Evolutionary conservation across 768 basidiomycete species (phyloP), one percentile per base, ranked within the genome.

Genomic region (Macrolepiota albuminosa): DNA sequence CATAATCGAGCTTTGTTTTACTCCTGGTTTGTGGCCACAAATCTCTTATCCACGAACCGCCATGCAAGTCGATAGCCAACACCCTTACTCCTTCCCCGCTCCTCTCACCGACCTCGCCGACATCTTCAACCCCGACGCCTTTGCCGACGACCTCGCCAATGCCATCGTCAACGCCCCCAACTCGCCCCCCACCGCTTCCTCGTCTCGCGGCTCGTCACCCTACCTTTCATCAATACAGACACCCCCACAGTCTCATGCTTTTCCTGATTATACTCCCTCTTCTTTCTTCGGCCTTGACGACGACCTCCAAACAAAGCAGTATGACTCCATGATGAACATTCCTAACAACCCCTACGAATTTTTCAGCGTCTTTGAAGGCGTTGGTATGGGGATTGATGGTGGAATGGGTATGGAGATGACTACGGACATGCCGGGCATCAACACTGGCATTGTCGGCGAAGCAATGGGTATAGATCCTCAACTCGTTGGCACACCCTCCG

Each of bases 91-190:
- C 54, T 64, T 68, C 34, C 54, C 67, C 2, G 52, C 67, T 1
- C 61, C 66, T 53, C 57, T 63, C 57, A 68, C 76, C 42, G 77
- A 82, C 64, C 73, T 87, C 66, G 81, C 78, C 69, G 86, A 89
- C 67, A 81, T 87, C 64, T 82, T 89, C 73, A 82, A 89, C 69
- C 76, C 86, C 53, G 88, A 89, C 61, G 77, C 84, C 58, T 79
- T 83, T 57, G 69, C 68, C 33, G 70, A 70, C 63, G 71, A 66
- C 56, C 63, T 70, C 47, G 62, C 69, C 54, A 63, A 65, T 8
- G 59, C 65, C 46, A 16, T 63, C 53, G 43, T 63, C 58, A 43
- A 31, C 63, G 24, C 33, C 43, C 8, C 49, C 54, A 66, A 70
- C 31, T 75, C 78, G 0, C 67, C 75, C n/a, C 68, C 78, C 18